Conservation (phyloP, 805 yeast genomes). For the Teunomyces funiuensis region DNA sequence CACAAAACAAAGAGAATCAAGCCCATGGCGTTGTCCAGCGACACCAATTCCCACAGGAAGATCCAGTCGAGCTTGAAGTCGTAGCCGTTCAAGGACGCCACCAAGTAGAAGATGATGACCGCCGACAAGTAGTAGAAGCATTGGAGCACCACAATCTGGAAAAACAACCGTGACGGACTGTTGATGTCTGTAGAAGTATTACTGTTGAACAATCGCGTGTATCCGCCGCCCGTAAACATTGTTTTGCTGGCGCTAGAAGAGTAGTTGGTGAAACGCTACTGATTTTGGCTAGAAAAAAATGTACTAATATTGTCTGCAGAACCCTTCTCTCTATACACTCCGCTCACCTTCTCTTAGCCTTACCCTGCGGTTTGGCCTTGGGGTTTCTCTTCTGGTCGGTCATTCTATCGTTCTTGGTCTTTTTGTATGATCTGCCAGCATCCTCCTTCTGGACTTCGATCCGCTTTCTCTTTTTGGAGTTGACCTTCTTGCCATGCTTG, state of each 20-base stretch:
- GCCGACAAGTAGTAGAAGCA: slow-evolving; percentile 77
- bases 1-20: slow-evolving; percentile 71
- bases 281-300: no score
- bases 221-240: slow-evolving; percentile 16
- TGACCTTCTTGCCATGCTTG: slow-evolving; percentile 54
- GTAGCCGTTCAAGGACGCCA: slow-evolving; percentile 70
- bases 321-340: background rate
- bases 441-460: slow-evolving; percentile 58
- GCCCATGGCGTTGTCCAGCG: slow-evolving; percentile 78
- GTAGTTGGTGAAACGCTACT: no score
- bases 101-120: slow-evolving; percentile 57
- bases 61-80: slow-evolving; percentile 67
- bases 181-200: slow-evolving; percentile 27
- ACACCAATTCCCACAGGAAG: slow-evolving; percentile 76
- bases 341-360: slow-evolving; percentile 4
- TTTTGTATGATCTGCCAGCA: slow-evolving; percentile 63
- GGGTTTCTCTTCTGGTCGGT: slow-evolving; percentile 45
- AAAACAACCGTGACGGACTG: slow-evolving; percentile 38
- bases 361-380: slow-evolving; percentile 11
- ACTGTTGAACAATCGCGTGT: slow-evolving; percentile 23
- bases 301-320: no score
- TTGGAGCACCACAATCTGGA: slow-evolving; percentile 80
- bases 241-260: no score
- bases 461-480: slow-evolving; percentile 71
- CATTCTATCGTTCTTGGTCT: slow-evolving; percentile 72